Percentiles rank a stretch among this genome's conserved stretches.
phyloP scores from a whole-genome alignment of 2,329 filamentous ascomycete genomes.

The Penicillium decumbens region DNA sequence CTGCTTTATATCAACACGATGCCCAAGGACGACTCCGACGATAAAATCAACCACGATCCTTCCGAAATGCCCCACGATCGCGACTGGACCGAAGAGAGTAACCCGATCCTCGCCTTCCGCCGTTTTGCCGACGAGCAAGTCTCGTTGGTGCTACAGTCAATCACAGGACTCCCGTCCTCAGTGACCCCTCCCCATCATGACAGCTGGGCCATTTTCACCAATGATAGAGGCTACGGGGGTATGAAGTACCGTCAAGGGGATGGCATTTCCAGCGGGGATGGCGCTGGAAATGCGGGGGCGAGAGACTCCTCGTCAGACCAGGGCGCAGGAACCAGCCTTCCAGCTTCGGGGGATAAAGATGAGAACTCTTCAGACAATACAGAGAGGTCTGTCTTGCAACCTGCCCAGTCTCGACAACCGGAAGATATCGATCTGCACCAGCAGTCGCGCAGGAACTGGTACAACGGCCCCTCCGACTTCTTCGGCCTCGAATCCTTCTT shows the following conservation, averaged over 20 bases:
- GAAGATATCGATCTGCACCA: slow-evolving; percentile 24
- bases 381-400: background rate
- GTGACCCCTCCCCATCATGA: slow-evolving; percentile 29
- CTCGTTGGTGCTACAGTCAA: slow-evolving; percentile 50
- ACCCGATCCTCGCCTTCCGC: slow-evolving; percentile 59
- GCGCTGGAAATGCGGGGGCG: slow-evolving; percentile 7
- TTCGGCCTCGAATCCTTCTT: slow-evolving; percentile 35
- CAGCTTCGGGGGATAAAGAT: slow-evolving; percentile 7
- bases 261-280: slow-evolving; percentile 9
- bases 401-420: slow-evolving; percentile 12
- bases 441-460: slow-evolving; percentile 13
- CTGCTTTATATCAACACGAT: slow-evolving; percentile 1
- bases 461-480: slow-evolving; percentile 22
- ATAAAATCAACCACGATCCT: slow-evolving; percentile 18
- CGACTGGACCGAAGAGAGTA: slow-evolving; percentile 38
- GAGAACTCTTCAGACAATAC: slow-evolving; percentile 1
- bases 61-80: slow-evolving; percentile 15
- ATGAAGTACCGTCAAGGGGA: slow-evolving; percentile 17
- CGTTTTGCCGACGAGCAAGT: slow-evolving; percentile 58
- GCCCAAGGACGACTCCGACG: slow-evolving; percentile 20
- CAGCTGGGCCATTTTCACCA: slow-evolving; percentile 35
- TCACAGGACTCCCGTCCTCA: slow-evolving; percentile 46
- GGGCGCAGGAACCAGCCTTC: slow-evolving; percentile 4
- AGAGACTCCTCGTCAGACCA: slow-evolving; percentile 8
- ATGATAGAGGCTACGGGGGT: slow-evolving; percentile 29